These are phyloP conservation scores for Smallanthus sonchifolius DNA, from an alignment of 129 eudicot genomes.

Conservation along the genomic window DNA sequence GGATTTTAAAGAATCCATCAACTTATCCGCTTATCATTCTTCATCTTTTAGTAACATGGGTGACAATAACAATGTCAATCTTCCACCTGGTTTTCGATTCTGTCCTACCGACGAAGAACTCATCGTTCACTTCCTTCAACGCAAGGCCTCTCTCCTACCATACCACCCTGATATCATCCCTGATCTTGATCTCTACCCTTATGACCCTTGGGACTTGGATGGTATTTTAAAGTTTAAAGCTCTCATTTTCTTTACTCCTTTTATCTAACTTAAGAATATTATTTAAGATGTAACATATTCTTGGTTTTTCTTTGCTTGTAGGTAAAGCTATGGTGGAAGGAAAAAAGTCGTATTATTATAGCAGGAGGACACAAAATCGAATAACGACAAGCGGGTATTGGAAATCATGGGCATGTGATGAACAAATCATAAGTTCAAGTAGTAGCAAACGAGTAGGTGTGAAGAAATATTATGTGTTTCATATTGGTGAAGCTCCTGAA, in stretches of 20 bases:
- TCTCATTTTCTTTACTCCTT: background rate
- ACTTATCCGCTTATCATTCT: slow-evolving; percentile 6
- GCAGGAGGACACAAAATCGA: slow-evolving; percentile 65
- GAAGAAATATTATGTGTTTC: slow-evolving; percentile 66
- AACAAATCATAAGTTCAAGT: slow-evolving; percentile 45
- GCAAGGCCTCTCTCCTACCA: slow-evolving; percentile 69
- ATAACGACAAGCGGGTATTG: slow-evolving; percentile 67
- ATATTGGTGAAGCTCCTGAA: slow-evolving; percentile 57
- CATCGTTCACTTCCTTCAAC: slow-evolving; percentile 86
- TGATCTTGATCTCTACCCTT: slow-evolving; percentile 82
- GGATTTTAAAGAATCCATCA: slow-evolving; percentile 6
- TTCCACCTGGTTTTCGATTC: slow-evolving; percentile 93
- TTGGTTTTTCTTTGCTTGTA: slow-evolving; percentile 26
- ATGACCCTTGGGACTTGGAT: slow-evolving; percentile 89
- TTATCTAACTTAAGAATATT: background rate
- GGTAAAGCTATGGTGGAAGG: slow-evolving; percentile 90
- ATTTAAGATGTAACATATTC: background rate
- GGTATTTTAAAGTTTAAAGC: slow-evolving; percentile 31
- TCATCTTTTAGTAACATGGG: slow-evolving; percentile 20
- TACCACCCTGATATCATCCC: slow-evolving; percentile 89
- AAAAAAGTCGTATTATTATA: slow-evolving; percentile 79
- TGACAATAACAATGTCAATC: slow-evolving; percentile 49
- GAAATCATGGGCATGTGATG: slow-evolving; percentile 69
- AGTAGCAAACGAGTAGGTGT: slow-evolving; percentile 54
- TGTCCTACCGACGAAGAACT: slow-evolving; percentile 92